Evolutionary conservation across 2,329 filamentous ascomycete genomes (phyloP), one percentile per base, ranked within the genome.

Genomic region (Falciphora oryzae): DNA sequence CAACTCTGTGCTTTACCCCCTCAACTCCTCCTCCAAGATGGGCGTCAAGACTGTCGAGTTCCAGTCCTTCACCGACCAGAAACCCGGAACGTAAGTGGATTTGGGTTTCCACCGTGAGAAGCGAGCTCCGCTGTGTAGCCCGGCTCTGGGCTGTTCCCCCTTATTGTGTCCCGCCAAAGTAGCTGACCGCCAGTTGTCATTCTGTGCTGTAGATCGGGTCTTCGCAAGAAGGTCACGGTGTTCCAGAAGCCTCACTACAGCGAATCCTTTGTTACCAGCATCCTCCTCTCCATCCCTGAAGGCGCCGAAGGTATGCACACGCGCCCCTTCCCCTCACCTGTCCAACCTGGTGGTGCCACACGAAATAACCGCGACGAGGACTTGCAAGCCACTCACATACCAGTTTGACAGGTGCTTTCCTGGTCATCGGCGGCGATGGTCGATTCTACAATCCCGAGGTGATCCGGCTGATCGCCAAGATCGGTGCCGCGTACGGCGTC

Each of bases 221-320:
- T 99, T 78, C 93, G 95, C 69, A 99, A 99, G 82, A 98, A 96
- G 87, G 95, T 98, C 81, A 93, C 92, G 74, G 91, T 97, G 76
- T 99, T 99, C 84, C 92, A 99, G 79, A 84, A 97, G 79, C 84
- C 89, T 66, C 86, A 99, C 81, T 99, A 99, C 85, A 93, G 92
- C 79, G 95, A 99, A 81, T 88, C 94, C 63, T 99, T 99, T 77
- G 86, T 99, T 71, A 85, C 94, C 69, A 94, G 92, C 78, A 97
- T 97, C 76, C 86, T 99, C 70, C 87, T 96, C 67, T 97, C 95
- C 63, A 99, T 99, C 73, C 95, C 95, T 38, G 95, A 99, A 79
- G 95, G 95, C 68, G 93, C 84, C 64, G 81, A 97, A 74, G 93
- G 88, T 86, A 73, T 68, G 78, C 69, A n/a, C n/a, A n/a, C n/a